Evolutionary conservation across 129 eudicot species (phyloP), one percentile per base, ranked within the genome.

Genomic region (Chrysanthemum lavandulifolium): DNA sequence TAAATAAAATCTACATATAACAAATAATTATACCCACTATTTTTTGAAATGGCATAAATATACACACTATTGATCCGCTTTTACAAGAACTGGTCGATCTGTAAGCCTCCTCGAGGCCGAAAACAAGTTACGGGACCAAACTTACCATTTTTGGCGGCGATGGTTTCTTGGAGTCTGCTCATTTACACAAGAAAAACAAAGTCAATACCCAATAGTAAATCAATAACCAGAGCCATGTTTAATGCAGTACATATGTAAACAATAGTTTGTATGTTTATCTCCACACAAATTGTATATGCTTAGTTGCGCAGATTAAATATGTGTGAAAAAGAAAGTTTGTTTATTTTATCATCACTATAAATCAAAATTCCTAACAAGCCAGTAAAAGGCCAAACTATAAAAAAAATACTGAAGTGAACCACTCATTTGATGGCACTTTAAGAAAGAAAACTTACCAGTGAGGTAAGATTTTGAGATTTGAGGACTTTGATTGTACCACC

Each of bases 401-500:
- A 48, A 47, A 51, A 21, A 40, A 25, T 13, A 59, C 25, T 4
- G 4, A 62, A 2, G 57, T 9, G 13, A 65, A 65, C 12, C 6
- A 19, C 13, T 15, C 21, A 33, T 62, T 53, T 36, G 15, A 71
- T 5, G 56, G 51, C 43, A 19, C 57, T 18, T 3, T n/a, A 40
- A 60, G 72, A 8, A 72, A 11, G 45, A 74, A 69, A 62, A 78
- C 86, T 25, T 64, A 90, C 98, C 82, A 7, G 6, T 61, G 87
- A 81, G 18, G 84, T 14, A 13, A 54, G 84, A 81, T 69, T 80
- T 51, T 68, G 80, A 60, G 96, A 77, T 74, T 84, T 83, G 45
- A 94, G 73, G 68, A 88, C 84, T 82, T 90, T 90, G 12, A 86
- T 70, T 73, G 71, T 78, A 9, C 97, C 98, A 63, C 94, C 97